Percentiles rank a stretch among this genome's conserved stretches.
Evolutionary conservation across 805 yeast species (phyloP).

Genomic region (Kazachstania bromeliacearum): DNA sequence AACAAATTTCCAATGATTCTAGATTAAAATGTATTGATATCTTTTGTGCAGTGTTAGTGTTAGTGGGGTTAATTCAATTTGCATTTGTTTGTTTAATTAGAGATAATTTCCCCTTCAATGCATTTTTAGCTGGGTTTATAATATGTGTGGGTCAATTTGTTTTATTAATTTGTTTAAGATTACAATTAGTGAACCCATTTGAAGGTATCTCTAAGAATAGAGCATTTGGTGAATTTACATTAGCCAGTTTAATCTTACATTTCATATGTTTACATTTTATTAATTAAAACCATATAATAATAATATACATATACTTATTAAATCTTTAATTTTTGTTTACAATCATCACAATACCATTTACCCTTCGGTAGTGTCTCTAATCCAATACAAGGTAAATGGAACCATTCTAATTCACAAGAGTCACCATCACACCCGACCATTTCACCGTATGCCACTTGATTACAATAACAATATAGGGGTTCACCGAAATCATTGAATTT

Average conservation of each 20-base stretch:
- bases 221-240: slow-evolving; percentile 80
- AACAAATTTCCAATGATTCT: slow-evolving; percentile 28
- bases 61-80: slow-evolving; percentile 70
- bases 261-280: slow-evolving; percentile 86
- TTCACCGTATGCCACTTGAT: slow-evolving; percentile 94
- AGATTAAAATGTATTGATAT: slow-evolving; percentile 62
- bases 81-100: slow-evolving; percentile 69
- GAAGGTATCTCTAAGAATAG: slow-evolving; percentile 40
- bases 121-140: slow-evolving; percentile 86
- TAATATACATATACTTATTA: background rate
- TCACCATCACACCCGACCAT: slow-evolving; percentile 99
- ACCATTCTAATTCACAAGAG: slow-evolving; percentile 88
- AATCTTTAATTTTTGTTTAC: slow-evolving; percentile 25
- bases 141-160: slow-evolving; percentile 95
- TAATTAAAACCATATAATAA: slow-evolving; percentile 55
- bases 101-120: slow-evolving; percentile 86
- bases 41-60: slow-evolving; percentile 66
- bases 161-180: slow-evolving; percentile 68
- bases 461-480: slow-evolving; percentile 91
- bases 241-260: slow-evolving; percentile 83
- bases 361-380: slow-evolving; percentile 79
- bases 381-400: slow-evolving; percentile 89
- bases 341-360: slow-evolving; percentile 72
- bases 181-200: slow-evolving; percentile 51
- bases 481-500: slow-evolving; percentile 39